Conservation (phyloP, 2,329 filamentous ascomycete genomes). For the Fusarium camptoceras region DNA sequence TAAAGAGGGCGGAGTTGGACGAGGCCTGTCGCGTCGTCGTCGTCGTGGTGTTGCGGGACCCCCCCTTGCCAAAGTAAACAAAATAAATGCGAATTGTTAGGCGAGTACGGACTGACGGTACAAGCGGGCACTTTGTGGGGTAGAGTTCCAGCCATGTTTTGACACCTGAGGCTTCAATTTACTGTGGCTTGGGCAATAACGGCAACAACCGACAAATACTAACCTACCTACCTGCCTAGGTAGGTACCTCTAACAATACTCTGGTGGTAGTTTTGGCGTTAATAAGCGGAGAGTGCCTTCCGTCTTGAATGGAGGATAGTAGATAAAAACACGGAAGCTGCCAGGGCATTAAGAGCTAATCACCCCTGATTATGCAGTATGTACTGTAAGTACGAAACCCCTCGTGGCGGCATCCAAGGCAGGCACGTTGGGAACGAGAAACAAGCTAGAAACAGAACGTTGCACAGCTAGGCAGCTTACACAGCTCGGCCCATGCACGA, state of each 20-base stretch:
- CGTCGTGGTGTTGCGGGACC: constrained; percentile 44
- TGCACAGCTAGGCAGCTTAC: neutral
- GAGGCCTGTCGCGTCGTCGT: constrained; percentile 45
- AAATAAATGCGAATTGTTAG: constrained; percentile 42
- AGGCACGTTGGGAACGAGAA: constrained; percentile 31
- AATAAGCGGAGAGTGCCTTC: constrained; percentile 5
- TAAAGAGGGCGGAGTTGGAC: constrained; percentile 34
- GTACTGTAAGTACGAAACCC: neutral
- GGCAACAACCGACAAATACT: neutral
- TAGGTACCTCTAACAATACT: neutral
- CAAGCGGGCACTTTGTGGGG: constrained; percentile 29
- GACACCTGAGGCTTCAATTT: constrained; percentile 37
- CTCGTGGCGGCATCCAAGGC: constrained; percentile 25
- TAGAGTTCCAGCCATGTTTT: constrained; percentile 14
- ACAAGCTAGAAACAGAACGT: constrained; percentile 13
- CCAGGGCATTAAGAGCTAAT: constrained; percentile 25
- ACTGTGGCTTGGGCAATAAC: constrained; percentile 16
- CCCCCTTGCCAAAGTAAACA: constrained; percentile 48
- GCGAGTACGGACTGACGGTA: neutral
- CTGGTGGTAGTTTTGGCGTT: neutral
- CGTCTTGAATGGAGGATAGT: constrained; percentile 31
- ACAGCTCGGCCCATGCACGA: neutral
- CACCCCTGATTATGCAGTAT: constrained; percentile 18
- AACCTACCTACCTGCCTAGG: neutral
- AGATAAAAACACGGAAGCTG: constrained; percentile 2